A percentile compares a stretch with the other conserved stretches of the same genome.
Conservation (phyloP, 2,329 filamentous ascomycete genomes). For the Botrytis sinoallii region DNA sequence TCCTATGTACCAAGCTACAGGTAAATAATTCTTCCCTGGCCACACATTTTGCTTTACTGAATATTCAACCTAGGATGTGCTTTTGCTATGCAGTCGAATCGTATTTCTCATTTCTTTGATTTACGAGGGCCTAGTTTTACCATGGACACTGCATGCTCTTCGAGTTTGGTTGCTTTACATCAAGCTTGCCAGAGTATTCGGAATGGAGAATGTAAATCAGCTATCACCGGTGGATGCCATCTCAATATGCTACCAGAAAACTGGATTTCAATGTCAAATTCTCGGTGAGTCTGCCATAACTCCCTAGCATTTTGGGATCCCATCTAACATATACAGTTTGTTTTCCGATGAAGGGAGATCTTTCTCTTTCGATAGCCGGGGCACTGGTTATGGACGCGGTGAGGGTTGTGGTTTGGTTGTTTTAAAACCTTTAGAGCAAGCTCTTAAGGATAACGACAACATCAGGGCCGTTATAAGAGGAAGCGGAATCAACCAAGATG, state of each 20-base stretch:
- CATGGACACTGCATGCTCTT: slow-evolving; percentile 48
- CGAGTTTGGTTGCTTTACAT: slow-evolving; percentile 44
- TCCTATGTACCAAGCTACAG: slow-evolving; percentile 51
- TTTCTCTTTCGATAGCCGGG: slow-evolving; percentile 54
- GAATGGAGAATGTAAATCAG: slow-evolving; percentile 38
- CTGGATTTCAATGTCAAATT: slow-evolving; percentile 34
- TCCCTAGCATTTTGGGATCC: neutral
- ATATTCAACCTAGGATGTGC: slow-evolving; percentile 33
- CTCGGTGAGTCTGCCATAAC: slow-evolving; percentile 24
- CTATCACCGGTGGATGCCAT: slow-evolving; percentile 34
- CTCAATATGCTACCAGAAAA: slow-evolving; percentile 25
- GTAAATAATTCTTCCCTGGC: slow-evolving; percentile 26
- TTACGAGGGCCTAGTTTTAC: slow-evolving; percentile 43
- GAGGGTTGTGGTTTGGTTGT: slow-evolving; percentile 59
- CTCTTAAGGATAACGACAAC: slow-evolving; percentile 56
- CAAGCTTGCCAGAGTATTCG: slow-evolving; percentile 44
- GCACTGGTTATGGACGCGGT: slow-evolving; percentile 61
- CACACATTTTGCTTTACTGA: neutral
- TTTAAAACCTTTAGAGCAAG: slow-evolving; percentile 56
- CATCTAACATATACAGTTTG: slow-evolving; percentile 47
- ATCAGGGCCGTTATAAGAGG: slow-evolving; percentile 45
- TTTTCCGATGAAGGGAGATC: slow-evolving; percentile 33
- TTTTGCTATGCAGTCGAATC: slow-evolving; percentile 44
- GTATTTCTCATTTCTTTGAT: slow-evolving; percentile 44
- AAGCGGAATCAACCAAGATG: slow-evolving; percentile 51